Percentiles rank a stretch among this genome's conserved stretches.
phyloP scores from a whole-genome alignment of 2,329 filamentous ascomycete species.

The Colletotrichum noveboracense region DNA sequence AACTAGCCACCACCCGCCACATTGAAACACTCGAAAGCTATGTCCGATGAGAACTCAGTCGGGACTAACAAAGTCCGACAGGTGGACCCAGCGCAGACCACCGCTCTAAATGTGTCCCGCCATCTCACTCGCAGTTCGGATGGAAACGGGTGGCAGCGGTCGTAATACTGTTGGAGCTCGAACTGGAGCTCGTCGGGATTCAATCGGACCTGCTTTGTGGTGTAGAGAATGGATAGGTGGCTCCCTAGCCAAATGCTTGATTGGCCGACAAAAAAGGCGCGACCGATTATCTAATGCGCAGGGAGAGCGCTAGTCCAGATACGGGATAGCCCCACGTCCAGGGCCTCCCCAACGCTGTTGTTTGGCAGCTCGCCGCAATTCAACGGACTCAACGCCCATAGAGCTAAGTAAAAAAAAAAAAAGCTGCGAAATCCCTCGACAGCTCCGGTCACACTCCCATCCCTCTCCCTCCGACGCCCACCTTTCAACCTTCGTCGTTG shows the following conservation, averaged over 20 bases:
- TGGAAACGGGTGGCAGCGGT: constrained; percentile 17
- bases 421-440: constrained; percentile 25
- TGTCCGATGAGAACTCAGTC: background rate
- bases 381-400: constrained; percentile 25
- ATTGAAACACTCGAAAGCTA: background rate
- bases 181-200: constrained; percentile 4
- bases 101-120: background rate
- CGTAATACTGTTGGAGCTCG: background rate
- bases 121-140: background rate
- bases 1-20: background rate
- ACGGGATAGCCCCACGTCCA: background rate
- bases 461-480: constrained; percentile 19
- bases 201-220: background rate
- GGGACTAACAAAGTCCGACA: background rate
- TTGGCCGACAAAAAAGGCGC: background rate
- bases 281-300: constrained; percentile 9
- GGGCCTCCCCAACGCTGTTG: constrained; percentile 23
- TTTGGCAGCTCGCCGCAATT: constrained; percentile 24
- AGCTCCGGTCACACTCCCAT: constrained; percentile 20
- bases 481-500: constrained; percentile 18
- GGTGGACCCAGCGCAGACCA: background rate
- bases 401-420: constrained; percentile 22
- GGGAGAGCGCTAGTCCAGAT: background rate
- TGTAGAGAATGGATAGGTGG: background rate
- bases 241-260: background rate